These are phyloP conservation scores for Leishmania mexicana DNA, from an alignment of 208 protist species.

Conservation along the genomic window DNA sequence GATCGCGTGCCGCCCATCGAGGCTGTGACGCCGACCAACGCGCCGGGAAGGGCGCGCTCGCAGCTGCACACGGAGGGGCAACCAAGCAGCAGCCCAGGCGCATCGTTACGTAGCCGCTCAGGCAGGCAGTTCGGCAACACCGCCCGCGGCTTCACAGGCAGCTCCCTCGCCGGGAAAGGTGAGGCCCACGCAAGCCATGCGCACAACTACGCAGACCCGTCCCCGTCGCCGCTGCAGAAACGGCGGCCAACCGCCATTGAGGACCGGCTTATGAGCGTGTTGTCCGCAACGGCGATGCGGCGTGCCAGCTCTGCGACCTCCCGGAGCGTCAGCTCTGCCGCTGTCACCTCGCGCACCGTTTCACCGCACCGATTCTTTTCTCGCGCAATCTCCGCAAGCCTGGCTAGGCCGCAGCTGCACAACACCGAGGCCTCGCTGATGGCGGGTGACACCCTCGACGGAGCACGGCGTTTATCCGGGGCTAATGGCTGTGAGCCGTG, in stretches of 20 bases:
- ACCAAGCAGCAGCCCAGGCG: neutral
- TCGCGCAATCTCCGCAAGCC: conserved; percentile 14
- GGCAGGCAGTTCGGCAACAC: conserved; percentile 13
- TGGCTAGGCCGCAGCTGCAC: conserved; percentile 13
- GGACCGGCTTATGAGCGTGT: conserved; percentile 12
- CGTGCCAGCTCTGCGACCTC: conserved; percentile 4
- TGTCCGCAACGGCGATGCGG: conserved; percentile 17
- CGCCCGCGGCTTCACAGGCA: neutral
- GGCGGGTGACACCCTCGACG: neutral
- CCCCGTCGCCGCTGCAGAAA: neutral
- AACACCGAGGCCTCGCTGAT: conserved; percentile 17
- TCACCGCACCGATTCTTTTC: neutral
- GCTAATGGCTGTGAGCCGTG: neutral
- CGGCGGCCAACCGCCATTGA: conserved; percentile 15
- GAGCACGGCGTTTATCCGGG: neutral
- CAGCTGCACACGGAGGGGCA: neutral
- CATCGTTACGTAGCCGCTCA: neutral
- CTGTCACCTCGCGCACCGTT: neutral
- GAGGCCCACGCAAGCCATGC: neutral
- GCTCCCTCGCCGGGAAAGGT: neutral
- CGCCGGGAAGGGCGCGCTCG: neutral
- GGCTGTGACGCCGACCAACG: neutral
- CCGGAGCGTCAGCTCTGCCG: neutral
- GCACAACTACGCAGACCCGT: neutral
- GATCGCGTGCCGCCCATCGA: neutral